Evolutionary conservation across 2,329 filamentous ascomycete genomes (phyloP).

Genomic region (Stemphylium vesicarium): DNA sequence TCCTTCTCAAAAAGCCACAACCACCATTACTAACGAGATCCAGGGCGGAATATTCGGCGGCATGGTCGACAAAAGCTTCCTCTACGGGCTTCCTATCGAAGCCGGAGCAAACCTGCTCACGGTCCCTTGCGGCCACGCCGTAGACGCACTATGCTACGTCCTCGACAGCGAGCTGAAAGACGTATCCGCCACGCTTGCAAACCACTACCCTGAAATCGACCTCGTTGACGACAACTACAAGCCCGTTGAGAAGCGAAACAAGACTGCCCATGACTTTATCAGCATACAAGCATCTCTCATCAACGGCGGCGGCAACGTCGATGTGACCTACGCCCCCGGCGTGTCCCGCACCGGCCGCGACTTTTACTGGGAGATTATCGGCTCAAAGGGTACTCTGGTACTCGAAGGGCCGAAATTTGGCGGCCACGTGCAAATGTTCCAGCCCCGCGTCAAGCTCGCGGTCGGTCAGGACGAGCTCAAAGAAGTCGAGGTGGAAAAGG

Average conservation of each 20-base stretch:
- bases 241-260: constrained; percentile 21
- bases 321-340: constrained; percentile 31
- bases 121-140: constrained; percentile 49
- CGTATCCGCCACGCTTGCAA: constrained; percentile 35
- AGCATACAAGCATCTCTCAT: constrained; percentile 30
- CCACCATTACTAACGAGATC: background rate
- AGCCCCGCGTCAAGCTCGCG: constrained; percentile 42
- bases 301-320: constrained; percentile 32
- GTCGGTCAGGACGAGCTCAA: constrained; percentile 45
- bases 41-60: constrained; percentile 33
- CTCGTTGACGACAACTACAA: constrained; percentile 30
- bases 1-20: background rate
- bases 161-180: constrained; percentile 34
- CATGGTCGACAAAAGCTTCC: constrained; percentile 30
- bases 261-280: constrained; percentile 39
- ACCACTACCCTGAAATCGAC: constrained; percentile 25
- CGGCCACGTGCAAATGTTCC: constrained; percentile 53
- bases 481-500: constrained; percentile 58
- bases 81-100: constrained; percentile 58
- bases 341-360: constrained; percentile 28
- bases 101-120: constrained; percentile 54
- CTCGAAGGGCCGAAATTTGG: constrained; percentile 31
- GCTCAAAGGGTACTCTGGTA: constrained; percentile 45
- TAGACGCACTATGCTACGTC: constrained; percentile 41
- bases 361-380: constrained; percentile 48